A percentile compares a stretch with the other conserved stretches of the same genome.
These are phyloP conservation scores for Sicyos edulis DNA, from an alignment of 306 rosid species.

Conservation along the genomic window DNA sequence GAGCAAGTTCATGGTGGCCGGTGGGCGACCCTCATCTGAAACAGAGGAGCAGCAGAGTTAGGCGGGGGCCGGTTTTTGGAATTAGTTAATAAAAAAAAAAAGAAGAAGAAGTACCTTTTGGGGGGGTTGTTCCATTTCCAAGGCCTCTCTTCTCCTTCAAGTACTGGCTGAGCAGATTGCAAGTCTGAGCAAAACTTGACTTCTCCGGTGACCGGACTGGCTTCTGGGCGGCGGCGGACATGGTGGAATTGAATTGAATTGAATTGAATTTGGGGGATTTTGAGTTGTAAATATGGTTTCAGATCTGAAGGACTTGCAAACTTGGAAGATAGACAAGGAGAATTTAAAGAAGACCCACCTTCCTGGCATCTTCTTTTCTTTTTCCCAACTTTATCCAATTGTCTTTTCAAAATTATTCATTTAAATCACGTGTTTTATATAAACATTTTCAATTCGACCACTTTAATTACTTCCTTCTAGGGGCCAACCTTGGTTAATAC, in stretches of 20 bases:
- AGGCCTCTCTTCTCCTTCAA: slow-evolving; percentile 69
- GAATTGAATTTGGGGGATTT: not conserved
- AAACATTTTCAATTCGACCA: no score
- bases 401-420: not conserved
- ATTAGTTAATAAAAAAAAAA: not conserved
- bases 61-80: not conserved
- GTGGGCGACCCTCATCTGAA: slow-evolving; percentile 14
- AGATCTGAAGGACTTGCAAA: not conserved
- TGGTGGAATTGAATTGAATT: not conserved
- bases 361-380: slow-evolving; percentile 24
- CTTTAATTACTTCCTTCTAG: not conserved
- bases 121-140: slow-evolving; percentile 19
- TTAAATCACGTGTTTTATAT: slow-evolving; percentile 53
- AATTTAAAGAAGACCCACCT: slow-evolving; percentile 20
- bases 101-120: slow-evolving; percentile 10
- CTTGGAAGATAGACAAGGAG: slow-evolving; percentile 1
- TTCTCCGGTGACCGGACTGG: slow-evolving; percentile 47
- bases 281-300: not conserved
- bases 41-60: not conserved
- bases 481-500: not conserved
- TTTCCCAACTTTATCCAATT: not conserved
- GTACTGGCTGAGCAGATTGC: slow-evolving; percentile 54
- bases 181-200: slow-evolving; percentile 62
- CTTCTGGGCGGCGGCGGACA: slow-evolving; percentile 26
- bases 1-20: slow-evolving; percentile 37